Conservation (phyloP, 345 rosid species). For the Brassica cretica region DNA sequence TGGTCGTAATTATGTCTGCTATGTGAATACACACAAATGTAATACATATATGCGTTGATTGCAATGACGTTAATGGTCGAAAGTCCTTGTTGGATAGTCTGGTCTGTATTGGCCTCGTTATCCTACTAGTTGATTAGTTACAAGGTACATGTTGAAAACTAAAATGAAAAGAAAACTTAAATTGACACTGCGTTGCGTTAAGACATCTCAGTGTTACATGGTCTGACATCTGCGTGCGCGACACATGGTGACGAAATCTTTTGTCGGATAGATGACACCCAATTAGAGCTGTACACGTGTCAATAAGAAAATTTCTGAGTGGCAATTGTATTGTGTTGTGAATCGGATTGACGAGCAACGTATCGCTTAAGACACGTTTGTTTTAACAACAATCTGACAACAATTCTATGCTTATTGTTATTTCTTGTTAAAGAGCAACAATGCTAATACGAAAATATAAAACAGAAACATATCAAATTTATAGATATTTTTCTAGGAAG, state of each 20-base stretch:
- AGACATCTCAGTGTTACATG: conserved; percentile 4
- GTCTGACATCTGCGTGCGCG: conserved; percentile 30
- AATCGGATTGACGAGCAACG: not conserved
- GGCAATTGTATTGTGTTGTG: not conserved
- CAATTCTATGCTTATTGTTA: not conserved
- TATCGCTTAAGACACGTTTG: conserved; percentile 1
- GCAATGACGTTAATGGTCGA: not conserved
- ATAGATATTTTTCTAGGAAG: not conserved
- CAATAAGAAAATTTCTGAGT: not conserved
- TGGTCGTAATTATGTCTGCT: not conserved
- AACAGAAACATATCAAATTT: not conserved
- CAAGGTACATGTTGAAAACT: not conserved
- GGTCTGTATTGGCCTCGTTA: not conserved
- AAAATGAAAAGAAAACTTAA: not conserved
- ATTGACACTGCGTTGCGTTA: not conserved
- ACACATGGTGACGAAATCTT: conserved; percentile 32
- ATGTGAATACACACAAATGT: not conserved
- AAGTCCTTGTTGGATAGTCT: not conserved
- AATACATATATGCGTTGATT: not conserved
- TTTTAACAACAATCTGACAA: not conserved
- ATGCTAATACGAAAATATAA: not conserved
- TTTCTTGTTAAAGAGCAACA: not conserved
- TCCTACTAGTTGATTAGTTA: not conserved
- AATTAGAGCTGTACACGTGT: not conserved
- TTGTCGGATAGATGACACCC: conserved; percentile 25